A percentile compares a stretch with the other conserved stretches of the same genome.
phyloP scores from a whole-genome alignment of 257 asterid genomes.

The Parsonsia alboflavescens region DNA sequence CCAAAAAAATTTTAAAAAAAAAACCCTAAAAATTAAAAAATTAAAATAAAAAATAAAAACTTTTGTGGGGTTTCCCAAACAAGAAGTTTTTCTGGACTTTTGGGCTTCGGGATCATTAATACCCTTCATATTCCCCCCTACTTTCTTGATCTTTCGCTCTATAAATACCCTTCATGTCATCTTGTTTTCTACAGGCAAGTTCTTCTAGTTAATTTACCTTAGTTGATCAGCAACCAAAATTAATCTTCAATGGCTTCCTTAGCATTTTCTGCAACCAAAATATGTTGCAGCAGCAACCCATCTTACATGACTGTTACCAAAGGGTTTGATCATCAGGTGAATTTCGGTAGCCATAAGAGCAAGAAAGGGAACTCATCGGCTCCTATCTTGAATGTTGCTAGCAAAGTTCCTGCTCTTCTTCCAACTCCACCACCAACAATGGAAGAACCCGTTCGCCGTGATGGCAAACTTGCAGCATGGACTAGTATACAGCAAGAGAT shows the following conservation, averaged over 20 bases:
- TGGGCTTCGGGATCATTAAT: not conserved
- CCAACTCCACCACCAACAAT: conserved; percentile 18
- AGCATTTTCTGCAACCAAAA: conserved; percentile 31
- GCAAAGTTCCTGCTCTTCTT: conserved; percentile 27
- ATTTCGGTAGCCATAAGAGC: not conserved
- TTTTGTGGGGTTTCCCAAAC: conserved; percentile 1
- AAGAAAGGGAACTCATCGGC: conserved; percentile 9
- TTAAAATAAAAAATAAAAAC: not conserved
- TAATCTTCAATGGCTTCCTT: conserved; percentile 47
- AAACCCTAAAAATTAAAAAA: no score
- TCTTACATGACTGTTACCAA: conserved; percentile 6
- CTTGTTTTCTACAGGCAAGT: not conserved
- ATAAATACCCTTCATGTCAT: conserved; percentile 2
- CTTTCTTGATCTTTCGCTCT: not conserved
- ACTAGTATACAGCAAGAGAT: conserved; percentile 68
- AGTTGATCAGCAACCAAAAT: not conserved
- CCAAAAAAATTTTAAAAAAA: no score
- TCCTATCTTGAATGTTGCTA: conserved; percentile 44
- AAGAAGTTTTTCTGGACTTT: not conserved
- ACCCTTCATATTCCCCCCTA: not conserved
- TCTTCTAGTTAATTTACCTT: not conserved
- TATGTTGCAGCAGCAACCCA: conserved; percentile 6
- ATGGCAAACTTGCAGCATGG: conserved; percentile 70
- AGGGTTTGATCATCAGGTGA: conserved; percentile 19
- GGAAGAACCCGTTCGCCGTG: conserved; percentile 3